Conservation (phyloP, 2,329 filamentous ascomycete genomes). For the Colletotrichum filicis region DNA sequence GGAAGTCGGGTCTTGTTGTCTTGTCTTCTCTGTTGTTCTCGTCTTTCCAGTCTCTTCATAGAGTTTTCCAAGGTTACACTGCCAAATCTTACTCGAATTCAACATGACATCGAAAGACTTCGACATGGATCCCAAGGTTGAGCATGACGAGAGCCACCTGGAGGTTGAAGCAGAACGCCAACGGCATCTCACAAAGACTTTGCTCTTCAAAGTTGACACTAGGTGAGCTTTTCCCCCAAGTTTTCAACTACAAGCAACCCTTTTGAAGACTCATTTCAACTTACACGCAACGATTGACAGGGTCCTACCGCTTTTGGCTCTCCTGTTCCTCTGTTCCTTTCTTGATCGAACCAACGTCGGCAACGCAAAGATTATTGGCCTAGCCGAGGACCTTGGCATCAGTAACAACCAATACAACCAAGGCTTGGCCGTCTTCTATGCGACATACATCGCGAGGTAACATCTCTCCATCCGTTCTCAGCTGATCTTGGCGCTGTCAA, state of each 20-base stretch:
- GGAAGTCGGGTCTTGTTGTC: conserved; percentile 3
- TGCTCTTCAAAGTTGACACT: conserved; percentile 44
- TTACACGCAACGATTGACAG: conserved; percentile 46
- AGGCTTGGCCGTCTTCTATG: conserved; percentile 73
- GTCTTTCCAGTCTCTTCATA: neutral
- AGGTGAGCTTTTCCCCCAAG: conserved; percentile 23
- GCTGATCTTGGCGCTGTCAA: neutral
- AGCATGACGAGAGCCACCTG: conserved; percentile 37
- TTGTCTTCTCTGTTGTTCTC: neutral
- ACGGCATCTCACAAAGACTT: conserved; percentile 37
- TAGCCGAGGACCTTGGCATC: conserved; percentile 68
- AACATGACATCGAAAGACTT: conserved; percentile 15
- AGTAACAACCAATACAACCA: conserved; percentile 72
- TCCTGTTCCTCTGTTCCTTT: conserved; percentile 73
- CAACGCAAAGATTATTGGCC: conserved; percentile 73
- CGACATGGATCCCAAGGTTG: conserved; percentile 36
- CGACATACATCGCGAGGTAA: conserved; percentile 69
- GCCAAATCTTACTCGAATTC: neutral
- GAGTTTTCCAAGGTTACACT: neutral
- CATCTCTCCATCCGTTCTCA: neutral
- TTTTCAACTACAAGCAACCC: neutral
- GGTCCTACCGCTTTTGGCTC: conserved; percentile 70
- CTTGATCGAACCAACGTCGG: conserved; percentile 79
- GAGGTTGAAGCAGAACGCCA: conserved; percentile 28
- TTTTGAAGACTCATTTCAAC: neutral